phyloP scores from a whole-genome alignment of 2,329 filamentous ascomycete species.

The Scedosporium apiospermum region DNA sequence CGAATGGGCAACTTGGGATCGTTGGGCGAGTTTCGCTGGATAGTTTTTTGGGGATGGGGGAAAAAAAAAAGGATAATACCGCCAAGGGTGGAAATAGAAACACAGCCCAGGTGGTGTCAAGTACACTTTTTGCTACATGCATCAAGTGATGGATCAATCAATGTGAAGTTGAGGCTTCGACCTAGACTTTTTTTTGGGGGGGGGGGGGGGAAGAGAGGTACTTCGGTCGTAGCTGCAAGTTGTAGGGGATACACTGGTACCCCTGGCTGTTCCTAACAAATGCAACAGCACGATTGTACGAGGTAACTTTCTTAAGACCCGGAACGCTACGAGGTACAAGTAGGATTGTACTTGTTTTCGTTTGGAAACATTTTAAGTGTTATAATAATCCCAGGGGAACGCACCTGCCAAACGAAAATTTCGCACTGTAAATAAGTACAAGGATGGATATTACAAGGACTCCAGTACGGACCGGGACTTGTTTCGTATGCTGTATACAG shows the following conservation, averaged over 20 bases:
- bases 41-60: neutral
- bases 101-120: constrained; percentile 1
- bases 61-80: constrained; percentile 3
- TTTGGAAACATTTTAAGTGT: neutral
- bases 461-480: neutral
- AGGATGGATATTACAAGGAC: neutral
- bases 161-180: neutral
- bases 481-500: neutral
- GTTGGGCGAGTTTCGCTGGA: constrained; percentile 1
- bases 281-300: too few species aligned
- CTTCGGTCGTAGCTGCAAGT: too few species aligned
- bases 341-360: neutral
- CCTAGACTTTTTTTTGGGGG: neutral
- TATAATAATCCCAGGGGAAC: neutral
- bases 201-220: neutral
- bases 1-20: neutral
- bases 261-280: too few species aligned
- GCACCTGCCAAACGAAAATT: neutral
- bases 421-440: neutral
- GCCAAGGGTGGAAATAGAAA: neutral
- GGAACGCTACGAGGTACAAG: too few species aligned
- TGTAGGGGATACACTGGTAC: too few species aligned
- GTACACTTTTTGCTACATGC: too few species aligned
- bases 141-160: neutral
- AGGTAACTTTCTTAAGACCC: too few species aligned